Percentiles rank a stretch among this genome's conserved stretches.
phyloP scores from a whole-genome alignment of 2,329 filamentous ascomycete genomes.

The Colletotrichum destructivum region DNA sequence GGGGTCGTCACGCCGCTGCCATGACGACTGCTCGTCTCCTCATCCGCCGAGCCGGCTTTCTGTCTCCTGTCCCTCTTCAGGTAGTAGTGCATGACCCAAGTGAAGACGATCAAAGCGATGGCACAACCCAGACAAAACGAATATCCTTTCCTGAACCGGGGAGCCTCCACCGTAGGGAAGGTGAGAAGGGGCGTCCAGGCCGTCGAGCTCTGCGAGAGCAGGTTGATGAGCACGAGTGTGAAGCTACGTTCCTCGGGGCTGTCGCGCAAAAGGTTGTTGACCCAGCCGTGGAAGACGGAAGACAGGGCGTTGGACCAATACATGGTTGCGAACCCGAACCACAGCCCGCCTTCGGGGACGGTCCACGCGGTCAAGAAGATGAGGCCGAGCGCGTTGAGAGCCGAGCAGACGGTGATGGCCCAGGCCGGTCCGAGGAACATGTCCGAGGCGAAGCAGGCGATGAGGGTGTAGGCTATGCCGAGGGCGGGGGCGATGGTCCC shows the following conservation, averaged over 20 bases:
- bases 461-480: constrained; percentile 18
- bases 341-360: constrained; percentile 68
- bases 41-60: not conserved
- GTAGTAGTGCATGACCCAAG: constrained; percentile 33
- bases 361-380: constrained; percentile 67
- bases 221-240: constrained; percentile 23
- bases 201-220: constrained; percentile 68
- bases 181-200: constrained; percentile 69
- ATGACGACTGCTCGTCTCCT: not conserved
- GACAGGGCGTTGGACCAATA: constrained; percentile 26
- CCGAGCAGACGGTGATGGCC: constrained; percentile 46
- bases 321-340: constrained; percentile 65
- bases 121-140: constrained; percentile 52
- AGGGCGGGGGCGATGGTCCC: constrained; percentile 25
- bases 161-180: constrained; percentile 62
- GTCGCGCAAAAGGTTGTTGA: constrained; percentile 16
- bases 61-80: constrained; percentile 23
- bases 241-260: constrained; percentile 32
- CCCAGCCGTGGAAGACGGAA: constrained; percentile 33
- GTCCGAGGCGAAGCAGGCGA: constrained; percentile 21
- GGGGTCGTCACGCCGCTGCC: not conserved
- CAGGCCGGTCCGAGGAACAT: constrained; percentile 47
- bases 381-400: constrained; percentile 20
- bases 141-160: constrained; percentile 60
- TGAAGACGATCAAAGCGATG: constrained; percentile 22